Conservation (phyloP, 2,329 filamentous ascomycete species). For the Pseudonectria foliicola region DNA sequence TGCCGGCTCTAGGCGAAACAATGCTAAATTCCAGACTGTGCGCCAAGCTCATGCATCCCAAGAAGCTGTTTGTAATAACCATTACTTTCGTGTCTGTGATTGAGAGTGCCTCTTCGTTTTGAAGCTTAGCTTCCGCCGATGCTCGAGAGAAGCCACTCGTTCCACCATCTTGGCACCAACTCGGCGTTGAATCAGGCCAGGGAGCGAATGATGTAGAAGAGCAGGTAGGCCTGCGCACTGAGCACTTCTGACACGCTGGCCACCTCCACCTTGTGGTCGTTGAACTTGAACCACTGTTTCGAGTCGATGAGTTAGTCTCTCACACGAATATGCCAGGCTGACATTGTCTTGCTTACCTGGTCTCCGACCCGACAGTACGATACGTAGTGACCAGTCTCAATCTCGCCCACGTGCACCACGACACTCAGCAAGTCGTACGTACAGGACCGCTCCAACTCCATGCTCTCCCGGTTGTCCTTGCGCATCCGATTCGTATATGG, state of each 20-base stretch:
- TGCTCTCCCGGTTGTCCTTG: conserved; percentile 42
- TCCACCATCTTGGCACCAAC: not conserved
- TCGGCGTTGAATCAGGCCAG: conserved; percentile 33
- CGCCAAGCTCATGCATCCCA: conserved; percentile 16
- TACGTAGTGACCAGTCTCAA: conserved; percentile 87
- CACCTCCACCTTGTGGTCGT: conserved; percentile 85
- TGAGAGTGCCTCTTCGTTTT: conserved; percentile 1
- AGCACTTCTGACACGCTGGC: conserved; percentile 81
- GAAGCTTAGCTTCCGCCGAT: conserved; percentile 7
- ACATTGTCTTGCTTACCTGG: conserved; percentile 33
- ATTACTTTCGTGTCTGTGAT: conserved; percentile 2
- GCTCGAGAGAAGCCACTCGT: conserved; percentile 3
- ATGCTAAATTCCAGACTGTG: conserved; percentile 10
- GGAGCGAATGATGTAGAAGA: conserved; percentile 75
- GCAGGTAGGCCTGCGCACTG: conserved; percentile 75
- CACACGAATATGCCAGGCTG: not conserved
- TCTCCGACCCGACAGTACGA: conserved; percentile 81
- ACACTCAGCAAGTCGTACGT: conserved; percentile 85
- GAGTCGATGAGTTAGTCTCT: conserved; percentile 6
- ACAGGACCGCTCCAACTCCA: conserved; percentile 57
- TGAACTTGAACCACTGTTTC: conserved; percentile 83
- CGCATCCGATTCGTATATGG: conserved; percentile 72
- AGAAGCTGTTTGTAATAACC: conserved; percentile 1
- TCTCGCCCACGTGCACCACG: conserved; percentile 86
- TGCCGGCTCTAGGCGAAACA: not conserved